A percentile compares a stretch with the other conserved stretches of the same genome.
Conservation (phyloP, 805 yeast species). For the Kodamaea jinghongensis region DNA sequence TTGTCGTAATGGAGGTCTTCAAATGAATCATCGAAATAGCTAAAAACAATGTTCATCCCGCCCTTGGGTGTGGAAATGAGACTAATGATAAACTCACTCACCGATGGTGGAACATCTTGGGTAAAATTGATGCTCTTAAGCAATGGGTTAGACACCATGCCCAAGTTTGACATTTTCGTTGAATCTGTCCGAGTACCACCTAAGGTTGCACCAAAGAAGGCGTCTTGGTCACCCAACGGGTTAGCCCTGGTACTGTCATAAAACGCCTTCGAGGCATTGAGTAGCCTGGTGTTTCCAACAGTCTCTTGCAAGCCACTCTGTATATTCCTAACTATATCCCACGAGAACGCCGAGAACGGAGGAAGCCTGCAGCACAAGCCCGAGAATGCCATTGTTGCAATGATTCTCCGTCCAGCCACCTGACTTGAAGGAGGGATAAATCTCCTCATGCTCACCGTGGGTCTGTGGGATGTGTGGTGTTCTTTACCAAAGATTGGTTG, state of each 20-base stretch:
- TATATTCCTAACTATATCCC: conserved; percentile 30
- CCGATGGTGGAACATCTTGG: conserved; percentile 34
- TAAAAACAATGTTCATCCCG: conserved; percentile 35
- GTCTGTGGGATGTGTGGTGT: conserved; percentile 21
- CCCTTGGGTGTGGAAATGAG: conserved; percentile 28
- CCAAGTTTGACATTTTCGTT: conserved; percentile 33
- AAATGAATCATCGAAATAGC: conserved; percentile 27
- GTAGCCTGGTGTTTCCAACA: conserved; percentile 20
- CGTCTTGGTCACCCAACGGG: conserved; percentile 14
- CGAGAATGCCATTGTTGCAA: conserved; percentile 33
- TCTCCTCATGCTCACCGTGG: conserved; percentile 35
- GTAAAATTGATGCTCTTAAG: conserved; percentile 32
- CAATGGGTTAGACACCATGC: no score
- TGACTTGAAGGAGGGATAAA: conserved; percentile 17
- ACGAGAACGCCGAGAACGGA: conserved; percentile 28
- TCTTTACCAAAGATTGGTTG: conserved; percentile 26
- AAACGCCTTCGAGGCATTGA: conserved; percentile 22
- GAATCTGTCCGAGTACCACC: conserved; percentile 29
- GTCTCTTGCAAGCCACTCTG: conserved; percentile 8
- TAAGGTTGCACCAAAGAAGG: conserved; percentile 21
- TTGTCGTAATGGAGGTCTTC: conserved; percentile 22
- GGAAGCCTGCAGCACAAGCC: conserved; percentile 31
- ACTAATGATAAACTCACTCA: conserved; percentile 34
- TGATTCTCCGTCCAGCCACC: conserved; percentile 16
- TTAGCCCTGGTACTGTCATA: conserved; percentile 13